Percentiles rank a stretch among this genome's conserved stretches.
Conservation (phyloP, 768 basidiomycete genomes). For the Pisolithus sp. region DNA sequence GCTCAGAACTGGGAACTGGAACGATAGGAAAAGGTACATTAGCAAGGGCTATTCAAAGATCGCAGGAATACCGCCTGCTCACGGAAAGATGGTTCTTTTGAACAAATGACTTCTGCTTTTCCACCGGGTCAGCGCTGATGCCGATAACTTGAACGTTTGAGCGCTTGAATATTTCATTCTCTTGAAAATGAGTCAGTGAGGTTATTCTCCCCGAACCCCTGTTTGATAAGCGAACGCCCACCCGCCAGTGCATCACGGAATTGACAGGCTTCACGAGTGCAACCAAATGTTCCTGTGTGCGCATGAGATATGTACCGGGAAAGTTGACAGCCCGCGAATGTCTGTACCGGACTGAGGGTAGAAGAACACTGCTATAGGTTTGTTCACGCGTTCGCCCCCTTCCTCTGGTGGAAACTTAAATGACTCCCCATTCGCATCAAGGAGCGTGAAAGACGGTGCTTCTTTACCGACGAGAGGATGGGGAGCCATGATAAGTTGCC, state of each 20-base stretch:
- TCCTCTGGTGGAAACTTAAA: conserved; percentile 57
- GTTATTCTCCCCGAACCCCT: conserved; percentile 1
- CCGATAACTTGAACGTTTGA: conserved; percentile 65
- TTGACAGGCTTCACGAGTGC: conserved; percentile 76
- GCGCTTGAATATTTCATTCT: conserved; percentile 58
- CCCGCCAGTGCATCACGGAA: conserved; percentile 75
- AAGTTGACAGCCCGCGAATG: conserved; percentile 5
- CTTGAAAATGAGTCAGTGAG: conserved; percentile 27
- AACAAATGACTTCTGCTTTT: conserved; percentile 69
- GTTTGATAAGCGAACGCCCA: conserved; percentile 23
- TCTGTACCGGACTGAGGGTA: conserved; percentile 61
- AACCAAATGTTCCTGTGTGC: conserved; percentile 58
- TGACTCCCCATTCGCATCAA: conserved; percentile 53
- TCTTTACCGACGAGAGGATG: conserved; percentile 53
- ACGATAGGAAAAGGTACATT: not conserved
- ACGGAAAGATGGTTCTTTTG: conserved; percentile 65
- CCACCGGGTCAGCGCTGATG: conserved; percentile 64
- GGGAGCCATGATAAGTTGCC: conserved; percentile 31
- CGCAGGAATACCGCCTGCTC: conserved; percentile 11
- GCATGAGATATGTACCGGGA: not conserved
- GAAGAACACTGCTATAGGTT: conserved; percentile 73
- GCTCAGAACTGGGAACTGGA: conserved; percentile 73
- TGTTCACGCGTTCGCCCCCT: conserved; percentile 27
- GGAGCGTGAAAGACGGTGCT: conserved; percentile 63
- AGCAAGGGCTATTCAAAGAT: not conserved